Conservation (phyloP, 2,329 filamentous ascomycete genomes). For the Pestalotiopsis sp. region DNA sequence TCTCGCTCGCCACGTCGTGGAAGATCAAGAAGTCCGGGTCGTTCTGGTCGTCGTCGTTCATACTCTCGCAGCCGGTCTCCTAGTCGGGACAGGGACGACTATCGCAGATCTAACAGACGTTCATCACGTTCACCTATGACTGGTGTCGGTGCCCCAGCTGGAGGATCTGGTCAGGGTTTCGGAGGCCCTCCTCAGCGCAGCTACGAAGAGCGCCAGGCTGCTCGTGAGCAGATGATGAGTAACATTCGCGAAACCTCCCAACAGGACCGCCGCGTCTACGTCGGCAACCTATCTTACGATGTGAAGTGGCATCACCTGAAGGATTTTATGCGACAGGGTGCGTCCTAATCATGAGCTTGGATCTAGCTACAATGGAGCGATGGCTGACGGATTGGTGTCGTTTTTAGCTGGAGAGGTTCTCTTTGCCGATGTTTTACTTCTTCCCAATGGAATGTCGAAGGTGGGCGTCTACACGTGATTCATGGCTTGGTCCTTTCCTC, state of each 20-base stretch:
- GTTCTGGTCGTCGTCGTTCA: conserved; percentile 70
- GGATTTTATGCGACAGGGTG: conserved; percentile 99
- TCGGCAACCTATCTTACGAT: conserved; percentile 98
- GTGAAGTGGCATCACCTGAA: conserved; percentile 99
- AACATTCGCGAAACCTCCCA: conserved; percentile 92
- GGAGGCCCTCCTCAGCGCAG: conserved; percentile 68
- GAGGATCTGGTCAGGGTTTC: conserved; percentile 71
- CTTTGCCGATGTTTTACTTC: conserved; percentile 98
- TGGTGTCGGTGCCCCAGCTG: conserved; percentile 68
- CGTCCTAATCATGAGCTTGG: conserved; percentile 39
- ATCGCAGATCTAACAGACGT: conserved; percentile 73
- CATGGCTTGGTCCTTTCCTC: conserved; percentile 75
- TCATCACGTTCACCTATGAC: conserved; percentile 83
- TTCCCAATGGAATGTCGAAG: conserved; percentile 99
- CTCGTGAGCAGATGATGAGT: conserved; percentile 95
- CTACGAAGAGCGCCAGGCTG: conserved; percentile 80
- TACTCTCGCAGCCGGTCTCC: conserved; percentile 80
- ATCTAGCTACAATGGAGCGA: conserved; percentile 26
- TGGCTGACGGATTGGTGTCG: conserved; percentile 39
- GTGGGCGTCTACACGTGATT: conserved; percentile 93
- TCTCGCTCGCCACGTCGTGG: conserved; percentile 77
- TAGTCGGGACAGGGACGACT: conserved; percentile 77
- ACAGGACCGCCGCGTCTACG: conserved; percentile 98
- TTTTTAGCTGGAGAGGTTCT: conserved; percentile 92
- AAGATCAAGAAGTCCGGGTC: conserved; percentile 82